Base-by-base conservation (phyloP, 2,329 filamentous ascomycete species). In the Talaromyces rugulosus region DNA sequence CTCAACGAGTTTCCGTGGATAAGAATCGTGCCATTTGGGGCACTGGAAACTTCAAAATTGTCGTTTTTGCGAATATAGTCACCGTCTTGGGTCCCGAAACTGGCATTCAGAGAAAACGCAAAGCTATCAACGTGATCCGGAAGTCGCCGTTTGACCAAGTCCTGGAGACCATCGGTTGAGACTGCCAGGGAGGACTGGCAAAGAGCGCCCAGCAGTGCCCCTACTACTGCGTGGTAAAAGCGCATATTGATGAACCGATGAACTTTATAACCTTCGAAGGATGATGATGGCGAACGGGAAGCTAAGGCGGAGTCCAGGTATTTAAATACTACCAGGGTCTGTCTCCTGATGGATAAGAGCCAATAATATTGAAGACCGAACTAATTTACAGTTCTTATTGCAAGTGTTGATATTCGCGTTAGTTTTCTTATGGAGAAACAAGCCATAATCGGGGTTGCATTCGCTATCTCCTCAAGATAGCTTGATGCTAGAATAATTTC, bases 1-100 rank as follows among this genome's bases (percentile, higher is more conserved):
- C 71, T 75, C 11, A 72, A 36, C 1, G 74, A 66, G 58, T 68
- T 74, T 3, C 73, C 74, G 59, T 74, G 61, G 6, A 77, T 67
- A 3, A 68, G 60, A 50, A 76, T 68, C n/a, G 66, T 73, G n/a
- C 73, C 70, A 59, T 68, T 62, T 12, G 40, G 54, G 8, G 53
- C 50, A 33, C 58, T 66, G 18, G 62, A 56, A 18, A 72, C 70
- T 3, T 56, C 53, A 52, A 65, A 72, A 16, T 66, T 62, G 59
- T 72, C 70, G 55, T 34, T 27, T 18, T 31, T 27, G 30, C 44
- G 2, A 55, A 47, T n/a, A 60, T 23, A 36, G 5, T 27, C 64
- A 8, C 18, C 3, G 1, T 18, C n/a, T 14, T 27, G 9, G 30
- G 4, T 4, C 11, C 28, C 23, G 3, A 28, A 23, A n/a, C 9